phyloP scores from a whole-genome alignment of 306 rosid genomes.

The Crataegus laevigata region DNA sequence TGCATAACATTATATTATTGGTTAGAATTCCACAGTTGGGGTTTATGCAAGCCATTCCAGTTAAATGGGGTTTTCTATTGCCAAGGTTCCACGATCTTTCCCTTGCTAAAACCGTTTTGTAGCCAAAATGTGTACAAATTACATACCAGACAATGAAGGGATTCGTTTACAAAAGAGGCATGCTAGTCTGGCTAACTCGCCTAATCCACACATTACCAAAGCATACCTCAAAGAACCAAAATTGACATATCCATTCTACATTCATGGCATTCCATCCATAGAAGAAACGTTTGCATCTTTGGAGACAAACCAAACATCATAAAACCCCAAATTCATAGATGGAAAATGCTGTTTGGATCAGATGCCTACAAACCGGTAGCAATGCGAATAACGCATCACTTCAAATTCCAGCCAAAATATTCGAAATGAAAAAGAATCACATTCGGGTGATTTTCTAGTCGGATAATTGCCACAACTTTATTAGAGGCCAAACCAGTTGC shows the following conservation, averaged over 20 bases:
- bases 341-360: not conserved
- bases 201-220: not conserved
- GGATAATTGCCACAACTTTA: not conserved
- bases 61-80: not conserved
- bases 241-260: not conserved
- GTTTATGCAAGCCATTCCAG: too few species aligned
- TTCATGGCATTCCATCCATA: not conserved
- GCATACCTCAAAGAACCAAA: not conserved
- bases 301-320: not conserved
- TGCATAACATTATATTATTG: too few species aligned
- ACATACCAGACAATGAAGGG: not conserved
- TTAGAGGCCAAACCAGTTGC: constrained; percentile 25
- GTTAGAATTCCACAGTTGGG: too few species aligned
- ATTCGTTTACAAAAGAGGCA: not conserved
- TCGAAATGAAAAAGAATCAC: not conserved
- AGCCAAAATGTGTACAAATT: not conserved
- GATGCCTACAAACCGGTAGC: not conserved
- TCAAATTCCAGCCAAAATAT: not conserved
- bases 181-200: not conserved
- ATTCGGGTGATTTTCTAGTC: not conserved
- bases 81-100: not conserved
- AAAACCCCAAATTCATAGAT: not conserved
- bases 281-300: not conserved
- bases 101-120: not conserved
- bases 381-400: not conserved